Evolutionary conservation across 1,139 yeast genomes (phyloP).

Genomic region (Suhomyces kunorum): DNA sequence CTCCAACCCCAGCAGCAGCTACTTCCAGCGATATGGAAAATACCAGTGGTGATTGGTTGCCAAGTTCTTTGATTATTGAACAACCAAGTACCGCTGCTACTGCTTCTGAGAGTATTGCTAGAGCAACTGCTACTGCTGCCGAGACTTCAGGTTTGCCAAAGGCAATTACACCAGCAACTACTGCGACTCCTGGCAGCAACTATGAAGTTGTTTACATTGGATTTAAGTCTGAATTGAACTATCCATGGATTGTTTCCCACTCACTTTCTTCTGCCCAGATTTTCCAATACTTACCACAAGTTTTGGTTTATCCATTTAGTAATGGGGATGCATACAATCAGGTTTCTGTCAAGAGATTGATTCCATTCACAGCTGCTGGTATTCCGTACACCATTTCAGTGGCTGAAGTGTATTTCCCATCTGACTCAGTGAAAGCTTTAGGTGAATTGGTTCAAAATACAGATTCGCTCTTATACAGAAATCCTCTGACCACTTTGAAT

Average conservation of each 20-base stretch:
- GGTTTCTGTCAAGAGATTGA: slow-evolving; percentile 59
- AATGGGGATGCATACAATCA: slow-evolving; percentile 32
- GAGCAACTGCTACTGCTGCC: slow-evolving; percentile 31
- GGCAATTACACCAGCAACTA: slow-evolving; percentile 60
- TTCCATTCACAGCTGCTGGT: slow-evolving; percentile 60
- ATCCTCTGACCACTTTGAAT: slow-evolving; percentile 46
- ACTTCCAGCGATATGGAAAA: slow-evolving; percentile 10
- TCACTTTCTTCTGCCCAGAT: slow-evolving; percentile 74
- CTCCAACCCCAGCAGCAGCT: slow-evolving; percentile 10
- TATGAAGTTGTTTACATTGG: slow-evolving; percentile 66
- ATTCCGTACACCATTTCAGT: slow-evolving; percentile 65
- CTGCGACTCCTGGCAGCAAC: slow-evolving; percentile 47
- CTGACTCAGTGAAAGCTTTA: slow-evolving; percentile 45
- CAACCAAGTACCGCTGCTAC: slow-evolving; percentile 30
- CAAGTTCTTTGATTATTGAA: slow-evolving; percentile 46
- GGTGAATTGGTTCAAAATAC: slow-evolving; percentile 44
- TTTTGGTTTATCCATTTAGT: slow-evolving; percentile 54
- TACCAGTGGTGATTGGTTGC: slow-evolving; percentile 47
- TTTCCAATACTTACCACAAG: slow-evolving; percentile 65
- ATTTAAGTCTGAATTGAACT: slow-evolving; percentile 67
- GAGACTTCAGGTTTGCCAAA: slow-evolving; percentile 61
- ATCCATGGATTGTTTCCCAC: slow-evolving; percentile 68
- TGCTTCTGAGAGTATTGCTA: slow-evolving; percentile 32
- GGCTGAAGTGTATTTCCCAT: slow-evolving; percentile 75
- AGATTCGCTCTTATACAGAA: slow-evolving; percentile 51